Base-by-base conservation (phyloP, 805 yeast genomes). In the Yarrowia phangngaensis region DNA sequence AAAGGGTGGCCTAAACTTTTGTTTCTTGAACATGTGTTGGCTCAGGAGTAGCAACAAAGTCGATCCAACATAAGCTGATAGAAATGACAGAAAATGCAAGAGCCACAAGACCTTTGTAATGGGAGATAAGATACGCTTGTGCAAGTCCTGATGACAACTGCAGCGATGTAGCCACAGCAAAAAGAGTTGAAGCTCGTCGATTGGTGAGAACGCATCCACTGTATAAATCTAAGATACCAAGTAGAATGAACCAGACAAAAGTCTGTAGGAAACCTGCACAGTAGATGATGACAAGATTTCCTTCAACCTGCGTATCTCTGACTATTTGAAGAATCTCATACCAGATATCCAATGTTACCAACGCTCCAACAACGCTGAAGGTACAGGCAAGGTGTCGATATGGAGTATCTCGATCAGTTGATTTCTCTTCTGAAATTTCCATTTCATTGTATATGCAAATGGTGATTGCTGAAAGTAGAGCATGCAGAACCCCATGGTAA, bases 401-500 rank as follows among this genome's bases (percentile, higher is more conserved):
- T 5, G 32, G 32, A 3, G 45, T 38, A 13, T 38, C 45, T 1
- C 32, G 24, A 4, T 17, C 9, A 2, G 9, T 11, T 2, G 24
- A 4, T 9, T 26, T 19, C 3, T 5, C 13, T 3, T 38, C 45
- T 2, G 31, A 8, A 27, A 38, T 31, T 13, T 38, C 45, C 45
- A 38, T 38, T 13, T 38, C 45, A 20, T 9, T 26, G 45, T 38
- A 38, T 4, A 38, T 38, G 45, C 45, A 38, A 9, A 38, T 27
- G 19, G 45, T 38, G 13, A 32, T 38, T 5, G 27, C 32, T 2
- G 45, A 38, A 3, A 38, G 19, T 32, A 38, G 26, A 1, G 45
- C 45, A 19, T 38, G 45, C 11, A 38, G 26, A 6, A 38, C 27
- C 4, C 45, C 45, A 5, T 38, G 45, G 11, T 38, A 32, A 24